phyloP scores from a whole-genome alignment of 2,329 filamentous ascomycete species.

The Clarireedia hainanense region DNA sequence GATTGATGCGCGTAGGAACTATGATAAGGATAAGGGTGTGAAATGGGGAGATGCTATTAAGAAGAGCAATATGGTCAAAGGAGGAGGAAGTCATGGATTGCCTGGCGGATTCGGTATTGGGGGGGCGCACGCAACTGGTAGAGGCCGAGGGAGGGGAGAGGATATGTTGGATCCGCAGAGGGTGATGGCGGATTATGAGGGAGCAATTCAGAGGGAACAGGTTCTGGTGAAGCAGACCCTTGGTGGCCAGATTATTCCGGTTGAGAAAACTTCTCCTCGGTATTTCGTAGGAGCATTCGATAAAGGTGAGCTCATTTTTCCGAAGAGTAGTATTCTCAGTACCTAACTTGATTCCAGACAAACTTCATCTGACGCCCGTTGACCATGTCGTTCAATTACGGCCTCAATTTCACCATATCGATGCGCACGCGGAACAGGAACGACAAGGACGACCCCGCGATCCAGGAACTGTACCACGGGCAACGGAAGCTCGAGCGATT shows the following conservation, averaged over 20 bases:
- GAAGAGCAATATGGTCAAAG: constrained; percentile 43
- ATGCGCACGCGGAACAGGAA: constrained; percentile 67
- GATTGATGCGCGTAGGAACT: constrained; percentile 59
- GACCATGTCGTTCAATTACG: constrained; percentile 80
- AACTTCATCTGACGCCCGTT: constrained; percentile 79
- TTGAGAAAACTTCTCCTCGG: constrained; percentile 50
- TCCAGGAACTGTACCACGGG: constrained; percentile 15
- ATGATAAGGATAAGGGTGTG: constrained; percentile 76
- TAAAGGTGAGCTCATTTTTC: constrained; percentile 49
- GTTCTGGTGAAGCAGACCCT: constrained; percentile 76
- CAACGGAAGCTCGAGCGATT: constrained; percentile 61
- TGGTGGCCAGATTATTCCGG: constrained; percentile 67
- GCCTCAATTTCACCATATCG: constrained; percentile 87
- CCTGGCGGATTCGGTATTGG: constrained; percentile 66
- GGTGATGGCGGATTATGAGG: constrained; percentile 50
- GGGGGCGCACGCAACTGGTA: constrained; percentile 30
- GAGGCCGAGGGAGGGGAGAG: constrained; percentile 32
- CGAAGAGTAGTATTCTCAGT: background rate
- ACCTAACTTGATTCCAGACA: constrained; percentile 43
- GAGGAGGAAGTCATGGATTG: constrained; percentile 59
- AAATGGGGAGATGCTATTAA: constrained; percentile 72
- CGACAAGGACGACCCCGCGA: constrained; percentile 35
- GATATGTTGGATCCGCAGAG: constrained; percentile 25
- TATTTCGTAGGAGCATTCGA: constrained; percentile 94
- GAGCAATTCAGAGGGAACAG: constrained; percentile 60